Evolutionary conservation across 257 asterid genomes (phyloP), one percentile per base, ranked within the genome.

Genomic region (Lantana camara): DNA sequence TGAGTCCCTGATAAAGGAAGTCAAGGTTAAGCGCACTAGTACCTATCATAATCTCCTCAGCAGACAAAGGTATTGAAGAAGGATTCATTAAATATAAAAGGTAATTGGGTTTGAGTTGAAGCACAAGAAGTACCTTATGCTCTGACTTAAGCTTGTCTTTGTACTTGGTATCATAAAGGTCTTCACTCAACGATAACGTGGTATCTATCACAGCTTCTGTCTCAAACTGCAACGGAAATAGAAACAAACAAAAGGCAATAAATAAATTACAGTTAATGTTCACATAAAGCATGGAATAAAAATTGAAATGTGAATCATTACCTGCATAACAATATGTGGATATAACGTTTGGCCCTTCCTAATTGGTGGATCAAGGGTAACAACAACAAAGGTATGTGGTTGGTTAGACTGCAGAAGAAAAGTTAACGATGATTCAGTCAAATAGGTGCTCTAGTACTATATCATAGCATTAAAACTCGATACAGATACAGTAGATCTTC

Each of bases 321-420:
- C 97, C 99, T 93, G 99, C 85, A 93, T 71, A 55, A 93, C 97
- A 41, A 93, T 93, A 79, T 93, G 96, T 7, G 96, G 99, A 69
- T 93, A 93, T 73, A 93, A 67, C 41, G 97, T 90, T 78, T 93
- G 99, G 50, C 99, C 97, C 80, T 93, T 93, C 81, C 99, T 81
- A 66, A 93, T 93, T 20, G 99, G 99, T 44, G 99, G 99, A 71
- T 93, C 99, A 75, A 93, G 96, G 45, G 96, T 87, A 64, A 93
- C 86, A 48, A 93, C 78, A 42, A 93, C 97, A 64, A 90, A 87
- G 23, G 99, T 93, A 71, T 87, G 96, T 1, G 97, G 99, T 73
- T 87, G 97, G 64, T 85, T 87, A 69, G 83, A 78, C 99, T 93
- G 95, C 87, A 81, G 47, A 70, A 60, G 45, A 27, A 69, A 52